A percentile compares a stretch with the other conserved stretches of the same genome.
phyloP scores from a whole-genome alignment of 305 asterid species.

The Lippia alba region DNA sequence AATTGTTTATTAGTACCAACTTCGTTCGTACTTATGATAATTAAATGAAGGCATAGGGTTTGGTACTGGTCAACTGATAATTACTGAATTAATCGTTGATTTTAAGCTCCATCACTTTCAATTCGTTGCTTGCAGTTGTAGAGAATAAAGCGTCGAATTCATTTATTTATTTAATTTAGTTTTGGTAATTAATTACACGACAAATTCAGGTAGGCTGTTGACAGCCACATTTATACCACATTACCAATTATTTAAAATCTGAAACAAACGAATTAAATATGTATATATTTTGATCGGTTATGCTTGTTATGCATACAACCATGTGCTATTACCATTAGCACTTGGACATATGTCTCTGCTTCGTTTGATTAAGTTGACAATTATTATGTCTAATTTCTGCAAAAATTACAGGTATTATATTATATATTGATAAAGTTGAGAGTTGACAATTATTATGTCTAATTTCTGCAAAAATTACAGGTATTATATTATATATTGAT shows the following conservation, averaged over 20 bases:
- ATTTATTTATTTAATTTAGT: too few species aligned
- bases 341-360: background rate
- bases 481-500: background rate
- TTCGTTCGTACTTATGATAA: too few species aligned
- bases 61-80: too few species aligned
- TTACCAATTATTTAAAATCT: too few species aligned
- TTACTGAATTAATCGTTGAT: too few species aligned
- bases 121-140: constrained; percentile 28
- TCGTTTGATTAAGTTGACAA: background rate
- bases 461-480: background rate
- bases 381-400: background rate
- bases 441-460: background rate
- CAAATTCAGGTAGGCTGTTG: constrained; percentile 40
- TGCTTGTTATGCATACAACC: background rate
- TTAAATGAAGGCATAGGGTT: too few species aligned
- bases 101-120: too few species aligned
- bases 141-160: constrained; percentile 10
- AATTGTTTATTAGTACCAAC: too few species aligned
- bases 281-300: background rate
- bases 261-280: too few species aligned
- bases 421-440: background rate
- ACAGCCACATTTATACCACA: constrained; percentile 23
- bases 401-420: background rate
- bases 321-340: constrained; percentile 13
- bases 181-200: constrained; percentile 15